Percentiles rank a stretch among this genome's conserved stretches.
phyloP scores from a whole-genome alignment of 2,329 filamentous ascomycete species.

The Xylaria sp. region DNA sequence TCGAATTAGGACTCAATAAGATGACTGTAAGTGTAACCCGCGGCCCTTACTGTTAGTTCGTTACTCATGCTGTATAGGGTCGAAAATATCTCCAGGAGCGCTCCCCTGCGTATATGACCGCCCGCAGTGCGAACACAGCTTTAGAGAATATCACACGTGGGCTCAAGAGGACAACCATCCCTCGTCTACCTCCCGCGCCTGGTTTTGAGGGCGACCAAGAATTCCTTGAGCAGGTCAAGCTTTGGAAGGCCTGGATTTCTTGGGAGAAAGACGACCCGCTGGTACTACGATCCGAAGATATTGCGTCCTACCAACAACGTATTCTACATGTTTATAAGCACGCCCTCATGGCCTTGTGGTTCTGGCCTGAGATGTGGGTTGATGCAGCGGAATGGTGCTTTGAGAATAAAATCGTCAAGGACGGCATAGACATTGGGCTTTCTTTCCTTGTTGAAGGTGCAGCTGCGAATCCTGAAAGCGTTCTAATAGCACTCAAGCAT shows the following conservation, averaged over 20 bases:
- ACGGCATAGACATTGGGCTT: slow-evolving; percentile 67
- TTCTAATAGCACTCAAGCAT: slow-evolving; percentile 85
- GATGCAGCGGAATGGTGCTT: slow-evolving; percentile 94
- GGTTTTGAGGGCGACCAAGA: slow-evolving; percentile 89
- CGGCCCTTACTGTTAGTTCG: slow-evolving; percentile 15
- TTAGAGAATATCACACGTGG: slow-evolving; percentile 86
- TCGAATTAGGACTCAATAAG: slow-evolving; percentile 94
- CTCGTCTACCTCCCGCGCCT: slow-evolving; percentile 78
- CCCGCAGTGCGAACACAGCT: slow-evolving; percentile 85
- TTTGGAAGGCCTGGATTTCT: slow-evolving; percentile 92
- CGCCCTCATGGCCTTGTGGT: slow-evolving; percentile 88
- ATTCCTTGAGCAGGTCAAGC: slow-evolving; percentile 79
- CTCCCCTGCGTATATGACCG: slow-evolving; percentile 94
- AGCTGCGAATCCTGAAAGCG: slow-evolving; percentile 90
- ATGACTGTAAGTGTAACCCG: slow-evolving; percentile 67
- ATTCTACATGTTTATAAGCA: slow-evolving; percentile 93
- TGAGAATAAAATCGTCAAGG: slow-evolving; percentile 66
- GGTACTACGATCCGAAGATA: slow-evolving; percentile 82
- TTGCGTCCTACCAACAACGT: slow-evolving; percentile 74
- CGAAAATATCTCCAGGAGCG: slow-evolving; percentile 94
- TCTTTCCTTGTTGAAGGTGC: slow-evolving; percentile 84
- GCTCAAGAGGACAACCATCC: slow-evolving; percentile 77
- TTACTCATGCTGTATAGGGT: slow-evolving; percentile 60
- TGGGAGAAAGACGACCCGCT: slow-evolving; percentile 96
- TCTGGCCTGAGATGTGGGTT: slow-evolving; percentile 96